Base-by-base conservation (phyloP, 495 filamentous ascomycete genomes). In the Penicillium maclennaniae region DNA sequence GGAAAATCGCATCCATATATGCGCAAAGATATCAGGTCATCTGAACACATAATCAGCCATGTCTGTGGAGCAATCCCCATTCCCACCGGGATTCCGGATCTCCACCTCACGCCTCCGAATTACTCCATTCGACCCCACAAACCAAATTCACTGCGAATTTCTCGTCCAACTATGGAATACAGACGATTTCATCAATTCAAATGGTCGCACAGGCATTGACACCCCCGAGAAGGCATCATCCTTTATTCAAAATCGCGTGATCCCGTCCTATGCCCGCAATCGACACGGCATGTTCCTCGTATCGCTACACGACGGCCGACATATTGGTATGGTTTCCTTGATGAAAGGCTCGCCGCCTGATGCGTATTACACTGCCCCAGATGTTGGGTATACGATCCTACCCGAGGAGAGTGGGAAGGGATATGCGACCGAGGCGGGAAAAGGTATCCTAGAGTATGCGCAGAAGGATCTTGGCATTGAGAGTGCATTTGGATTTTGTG, bases 391-490 rank as follows among this genome's bases (percentile, higher is more conserved):
- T 47, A 59, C 60, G 3, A 60, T 73, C 12, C 27, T 74, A 20
- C 60, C 64, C 0, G 56, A 58, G 43, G 48, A 72, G 8, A 62
- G 58, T 54, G 58, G 67, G 3, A 71, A 67, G 51, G 73, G 73
- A 3, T 74, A 72, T 54, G 63, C 70, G 7, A 66, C 67, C 16
- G 73, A 76, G 54, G 73, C 69, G 0, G 59, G 54, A 20, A 58
- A 51, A 12, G 68, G 37, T 7, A 3, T 73, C 7, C 36, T 76
- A 16, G 59, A 65, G 6, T 74, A 62, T 37, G 58, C 62, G 3
- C 56, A 45, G 21, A 27, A 15, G 17, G 58, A 60, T 7, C 47
- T 50, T 15, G 65, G 63, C 0, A 45, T 68, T 7, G 44, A 59
- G 14, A 34, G 12, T 41, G 49, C 45, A 2, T 62, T 62, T 54